Conservation (phyloP, 345 rosid species). For the Eucalyptus sp. region DNA sequence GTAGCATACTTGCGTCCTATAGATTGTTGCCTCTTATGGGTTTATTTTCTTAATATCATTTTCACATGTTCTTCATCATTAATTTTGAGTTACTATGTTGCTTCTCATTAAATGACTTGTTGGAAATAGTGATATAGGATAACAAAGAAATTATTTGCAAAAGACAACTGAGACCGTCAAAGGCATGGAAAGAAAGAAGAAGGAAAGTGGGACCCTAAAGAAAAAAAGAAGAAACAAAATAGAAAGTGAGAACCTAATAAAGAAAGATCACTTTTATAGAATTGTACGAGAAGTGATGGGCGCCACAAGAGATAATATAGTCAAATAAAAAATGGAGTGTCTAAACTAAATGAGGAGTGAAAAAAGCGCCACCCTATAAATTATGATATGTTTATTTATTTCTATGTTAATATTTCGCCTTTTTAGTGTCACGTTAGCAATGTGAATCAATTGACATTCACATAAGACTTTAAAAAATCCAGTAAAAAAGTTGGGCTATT, state of each 20-base stretch:
- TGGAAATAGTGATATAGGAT: not conserved
- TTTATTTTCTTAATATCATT: not conserved
- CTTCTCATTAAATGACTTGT: not conserved
- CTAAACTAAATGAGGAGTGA: not conserved
- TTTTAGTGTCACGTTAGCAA: not conserved
- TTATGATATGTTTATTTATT: not conserved
- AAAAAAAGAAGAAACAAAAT: too few relatives aligned
- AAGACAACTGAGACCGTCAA: rapidly evolving
- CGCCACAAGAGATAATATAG: rapidly evolving
- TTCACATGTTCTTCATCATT: not conserved
- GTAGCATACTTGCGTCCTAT: not conserved
- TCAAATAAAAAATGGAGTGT: too few relatives aligned
- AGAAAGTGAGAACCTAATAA: not conserved
- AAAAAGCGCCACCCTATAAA: not conserved
- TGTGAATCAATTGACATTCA: not conserved
- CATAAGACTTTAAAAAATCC: not conserved
- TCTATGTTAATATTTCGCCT: not conserved
- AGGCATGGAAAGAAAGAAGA: not conserved
- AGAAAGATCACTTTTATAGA: too few relatives aligned
- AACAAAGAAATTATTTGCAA: not conserved
- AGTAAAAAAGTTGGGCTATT: not conserved
- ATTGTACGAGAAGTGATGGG: rapidly evolving
- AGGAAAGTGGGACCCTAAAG: not conserved
- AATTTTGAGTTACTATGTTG: not conserved
- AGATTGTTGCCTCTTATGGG: rapidly evolving